Evolutionary conservation across 208 protist genomes (phyloP).

Genomic region (Endotrypanum monterogeii): DNA sequence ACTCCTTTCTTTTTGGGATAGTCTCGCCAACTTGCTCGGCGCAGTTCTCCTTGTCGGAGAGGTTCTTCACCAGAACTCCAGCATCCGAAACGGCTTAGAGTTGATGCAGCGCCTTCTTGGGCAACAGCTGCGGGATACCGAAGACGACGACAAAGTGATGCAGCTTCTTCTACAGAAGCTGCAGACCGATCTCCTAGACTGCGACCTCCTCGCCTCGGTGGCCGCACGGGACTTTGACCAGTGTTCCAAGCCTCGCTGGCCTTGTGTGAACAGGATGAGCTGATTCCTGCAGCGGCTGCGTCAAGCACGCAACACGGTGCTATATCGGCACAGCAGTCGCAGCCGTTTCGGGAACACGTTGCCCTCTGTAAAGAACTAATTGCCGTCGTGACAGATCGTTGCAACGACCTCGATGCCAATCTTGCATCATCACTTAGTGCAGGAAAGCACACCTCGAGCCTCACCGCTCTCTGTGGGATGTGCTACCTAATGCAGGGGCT

Average conservation of each 20-base stretch:
- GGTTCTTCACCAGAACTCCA: constrained; percentile 71
- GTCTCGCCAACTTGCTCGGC: constrained; percentile 65
- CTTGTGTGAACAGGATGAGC: background rate
- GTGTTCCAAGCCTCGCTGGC: constrained; percentile 11
- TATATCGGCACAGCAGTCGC: background rate
- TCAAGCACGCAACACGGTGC: background rate
- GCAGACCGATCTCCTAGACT: constrained; percentile 21
- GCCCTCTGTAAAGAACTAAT: constrained; percentile 18
- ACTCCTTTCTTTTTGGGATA: constrained; percentile 64
- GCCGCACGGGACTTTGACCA: constrained; percentile 65
- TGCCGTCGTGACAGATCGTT: constrained; percentile 17
- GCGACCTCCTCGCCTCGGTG: constrained; percentile 59
- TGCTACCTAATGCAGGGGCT: constrained; percentile 5
- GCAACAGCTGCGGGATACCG: constrained; percentile 13
- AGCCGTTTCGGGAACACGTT: constrained; percentile 17
- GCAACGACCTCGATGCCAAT: constrained; percentile 18
- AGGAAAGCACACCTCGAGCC: background rate
- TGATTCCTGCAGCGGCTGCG: background rate
- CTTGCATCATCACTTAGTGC: constrained; percentile 10
- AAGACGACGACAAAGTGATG: constrained; percentile 22
- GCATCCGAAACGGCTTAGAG: constrained; percentile 53
- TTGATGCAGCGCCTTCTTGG: constrained; percentile 29
- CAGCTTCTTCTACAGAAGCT: constrained; percentile 18
- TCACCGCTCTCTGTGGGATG: constrained; percentile 18
- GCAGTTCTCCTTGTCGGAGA: constrained; percentile 84